Conservation (phyloP, 257 asterid species). For the Schizonepeta tenuifolia region DNA sequence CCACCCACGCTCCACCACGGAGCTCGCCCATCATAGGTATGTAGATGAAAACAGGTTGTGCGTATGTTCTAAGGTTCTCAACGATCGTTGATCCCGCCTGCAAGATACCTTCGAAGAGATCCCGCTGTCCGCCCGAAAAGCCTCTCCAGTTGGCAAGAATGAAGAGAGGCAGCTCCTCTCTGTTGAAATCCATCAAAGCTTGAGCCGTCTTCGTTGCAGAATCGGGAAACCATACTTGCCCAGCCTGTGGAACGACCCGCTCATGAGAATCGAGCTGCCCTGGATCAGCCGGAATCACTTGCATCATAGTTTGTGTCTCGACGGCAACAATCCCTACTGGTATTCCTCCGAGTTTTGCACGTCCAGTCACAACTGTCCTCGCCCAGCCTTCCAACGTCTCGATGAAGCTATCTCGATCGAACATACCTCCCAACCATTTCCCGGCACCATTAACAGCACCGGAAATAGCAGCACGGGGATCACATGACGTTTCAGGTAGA, state of each 20-base stretch:
- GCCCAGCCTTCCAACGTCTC: constrained; percentile 99
- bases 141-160: constrained; percentile 99
- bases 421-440: constrained; percentile 92
- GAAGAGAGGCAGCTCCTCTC: constrained; percentile 89
- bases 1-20: constrained; percentile 99
- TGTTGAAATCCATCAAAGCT: constrained; percentile 89
- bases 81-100: constrained; percentile 98
- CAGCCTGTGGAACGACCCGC: constrained; percentile 94
- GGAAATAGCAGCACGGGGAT: constrained; percentile 93
- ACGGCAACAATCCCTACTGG: constrained; percentile 97
- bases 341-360: constrained; percentile 94
- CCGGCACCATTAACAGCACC: constrained; percentile 68
- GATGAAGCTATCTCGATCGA: constrained; percentile 82
- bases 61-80: constrained; percentile 84
- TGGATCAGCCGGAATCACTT: constrained; percentile 96
- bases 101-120: constrained; percentile 93
- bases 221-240: constrained; percentile 99
- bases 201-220: constrained; percentile 95
- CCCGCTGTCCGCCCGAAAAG: constrained; percentile 99
- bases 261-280: constrained; percentile 98
- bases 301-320: constrained; percentile 98
- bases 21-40: constrained; percentile 96
- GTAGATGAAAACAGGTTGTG: constrained; percentile 87
- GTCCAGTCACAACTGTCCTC: constrained; percentile 93
- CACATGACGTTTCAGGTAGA: constrained; percentile 87